Evolutionary conservation across 805 yeast genomes (phyloP).

Genomic region (Sungouiella thailandica): DNA sequence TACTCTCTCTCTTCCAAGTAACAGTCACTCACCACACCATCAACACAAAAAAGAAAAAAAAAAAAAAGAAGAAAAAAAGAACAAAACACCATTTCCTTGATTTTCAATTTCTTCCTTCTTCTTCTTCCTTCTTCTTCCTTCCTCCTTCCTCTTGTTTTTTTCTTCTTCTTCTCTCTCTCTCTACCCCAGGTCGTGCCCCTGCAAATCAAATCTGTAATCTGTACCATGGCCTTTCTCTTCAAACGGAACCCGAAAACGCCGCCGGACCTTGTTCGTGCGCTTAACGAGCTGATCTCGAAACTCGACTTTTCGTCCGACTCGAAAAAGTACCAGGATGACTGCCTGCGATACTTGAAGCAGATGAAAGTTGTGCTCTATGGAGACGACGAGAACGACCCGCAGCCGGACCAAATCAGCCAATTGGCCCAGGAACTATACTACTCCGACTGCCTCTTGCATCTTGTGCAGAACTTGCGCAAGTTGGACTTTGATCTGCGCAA

Average conservation of each 20-base stretch:
- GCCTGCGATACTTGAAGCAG: constrained; percentile 58
- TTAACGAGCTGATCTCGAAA: constrained; percentile 68
- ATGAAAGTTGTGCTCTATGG: constrained; percentile 64
- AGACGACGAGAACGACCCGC: constrained; percentile 59
- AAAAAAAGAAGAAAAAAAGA: not conserved
- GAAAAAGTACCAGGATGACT: constrained; percentile 65
- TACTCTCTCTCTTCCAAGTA: no score
- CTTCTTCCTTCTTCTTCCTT: no score
- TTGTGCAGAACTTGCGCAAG: constrained; percentile 54
- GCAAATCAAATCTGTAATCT: not conserved
- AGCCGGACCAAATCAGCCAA: constrained; percentile 67
- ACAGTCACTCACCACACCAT: no score
- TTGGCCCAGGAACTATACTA: constrained; percentile 77
- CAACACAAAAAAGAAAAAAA: not conserved
- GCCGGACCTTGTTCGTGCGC: constrained; percentile 68
- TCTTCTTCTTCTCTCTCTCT: no score
- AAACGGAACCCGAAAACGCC: constrained; percentile 89
- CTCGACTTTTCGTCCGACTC: constrained; percentile 43
- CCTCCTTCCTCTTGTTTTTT: no score
- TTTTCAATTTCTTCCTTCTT: no score
- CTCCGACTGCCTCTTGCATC: constrained; percentile 59
- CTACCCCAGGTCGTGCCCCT: no score
- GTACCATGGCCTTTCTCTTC: constrained; percentile 79
- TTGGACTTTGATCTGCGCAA: constrained; percentile 89
- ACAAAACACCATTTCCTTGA: not conserved